Conservation (phyloP, 202 grass and related monocot genomes). For the Dendrocalamus latiflorus region DNA sequence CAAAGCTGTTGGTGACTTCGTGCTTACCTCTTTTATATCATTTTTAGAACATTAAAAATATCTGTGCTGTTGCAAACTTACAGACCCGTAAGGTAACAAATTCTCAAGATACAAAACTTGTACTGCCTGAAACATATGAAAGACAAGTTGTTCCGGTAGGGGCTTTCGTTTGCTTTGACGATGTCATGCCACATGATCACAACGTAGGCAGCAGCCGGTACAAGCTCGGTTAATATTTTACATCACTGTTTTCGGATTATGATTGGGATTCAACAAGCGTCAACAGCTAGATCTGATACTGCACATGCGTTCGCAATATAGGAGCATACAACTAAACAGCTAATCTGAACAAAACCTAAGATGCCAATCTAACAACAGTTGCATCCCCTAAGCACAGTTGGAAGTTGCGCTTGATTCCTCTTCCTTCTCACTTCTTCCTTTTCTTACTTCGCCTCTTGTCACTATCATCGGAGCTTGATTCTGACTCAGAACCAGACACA, state of each 20-base stretch:
- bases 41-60: neutral
- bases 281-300: neutral
- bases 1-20: neutral
- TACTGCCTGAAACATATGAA: neutral
- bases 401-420: slow-evolving; percentile 9
- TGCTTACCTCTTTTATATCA: neutral
- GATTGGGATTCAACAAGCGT: neutral
- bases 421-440: slow-evolving; percentile 33
- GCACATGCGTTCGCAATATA: neutral
- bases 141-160: neutral
- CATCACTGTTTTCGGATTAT: slow-evolving; percentile 1
- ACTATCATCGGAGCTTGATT: slow-evolving; percentile 50
- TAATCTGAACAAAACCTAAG: neutral
- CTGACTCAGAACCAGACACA: slow-evolving; percentile 10
- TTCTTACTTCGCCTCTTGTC: slow-evolving; percentile 55
- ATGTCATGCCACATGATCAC: neutral
- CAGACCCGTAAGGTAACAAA: neutral
- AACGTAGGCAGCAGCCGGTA: neutral
- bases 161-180: neutral
- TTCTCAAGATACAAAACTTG: slow-evolving; percentile 16
- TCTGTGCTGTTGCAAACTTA: neutral
- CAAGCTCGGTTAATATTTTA: slow-evolving; percentile 5
- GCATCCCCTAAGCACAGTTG: neutral
- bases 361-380: neutral
- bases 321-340: neutral